Evolutionary conservation across 257 asterid species (phyloP), one percentile per base, ranked within the genome.

Genomic region (Avicennia marina): DNA sequence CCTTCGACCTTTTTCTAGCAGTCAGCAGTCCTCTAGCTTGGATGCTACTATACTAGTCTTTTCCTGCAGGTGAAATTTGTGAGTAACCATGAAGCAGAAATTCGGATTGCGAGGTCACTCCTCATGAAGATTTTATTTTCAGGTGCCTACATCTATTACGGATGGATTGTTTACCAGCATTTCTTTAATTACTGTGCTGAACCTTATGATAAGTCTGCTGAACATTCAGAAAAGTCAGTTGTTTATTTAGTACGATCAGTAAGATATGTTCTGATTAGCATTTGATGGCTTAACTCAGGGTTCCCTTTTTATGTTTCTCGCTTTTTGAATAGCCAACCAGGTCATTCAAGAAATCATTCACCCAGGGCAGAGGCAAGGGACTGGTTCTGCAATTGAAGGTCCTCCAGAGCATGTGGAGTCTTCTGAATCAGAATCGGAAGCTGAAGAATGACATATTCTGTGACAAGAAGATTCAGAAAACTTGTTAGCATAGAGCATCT

Each of bases 11-110:
- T 41, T 19, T 33, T 65, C 22, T 20, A 62, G 9, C n/a, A n/a
- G n/a, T 63, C 44, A 33, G 32, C 15, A 11, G 7, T 12, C 1
- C 8, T 29, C 41, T 13, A 49, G 62, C 48, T 64, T 10, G 15
- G 50, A n/a, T n/a, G n/a, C n/a, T 65, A 32, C 12, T 34, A 15
- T 60, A 45, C 21, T 44, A 46, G 19, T 55, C 11, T 33, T 39
- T 34, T 33, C 38, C 50, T 63, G 72, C 90, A 93, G 99, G 74
- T 68, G 53, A 93, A 79, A 71, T 84, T 89, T 66, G 73, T 68
- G 62, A 80, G 76, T 54, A 31, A 75, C 31, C 97, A 80, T 56
- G 83, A 81, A 75, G 60, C 76, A 31, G 97, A 89, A 73, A 61
- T 84, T 38, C 80, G 72, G 53, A 68, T 82, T 18, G 81, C 78